Evolutionary conservation across 148 eudicot species (phyloP).

Genomic region (Pouteria glomerata): DNA sequence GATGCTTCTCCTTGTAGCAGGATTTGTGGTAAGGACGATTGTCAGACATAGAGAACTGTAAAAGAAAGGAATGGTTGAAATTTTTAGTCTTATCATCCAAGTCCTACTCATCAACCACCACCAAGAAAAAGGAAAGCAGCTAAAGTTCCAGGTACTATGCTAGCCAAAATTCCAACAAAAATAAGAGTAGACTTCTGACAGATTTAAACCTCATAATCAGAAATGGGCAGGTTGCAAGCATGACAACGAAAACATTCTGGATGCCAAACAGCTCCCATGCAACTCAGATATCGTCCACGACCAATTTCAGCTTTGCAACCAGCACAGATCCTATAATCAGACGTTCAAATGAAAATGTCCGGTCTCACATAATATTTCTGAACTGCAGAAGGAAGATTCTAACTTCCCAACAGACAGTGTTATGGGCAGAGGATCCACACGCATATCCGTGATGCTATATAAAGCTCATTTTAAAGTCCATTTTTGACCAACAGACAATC

Average conservation of each 20-base stretch:
- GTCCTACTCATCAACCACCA: background rate
- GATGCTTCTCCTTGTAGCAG: constrained; percentile 83
- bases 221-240: constrained; percentile 66
- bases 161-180: constrained; percentile 1
- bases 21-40: constrained; percentile 81
- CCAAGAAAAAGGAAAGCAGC: background rate
- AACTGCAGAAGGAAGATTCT: background rate
- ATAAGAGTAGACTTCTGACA: background rate
- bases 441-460: background rate
- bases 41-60: constrained; percentile 79
- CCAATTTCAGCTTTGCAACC: constrained; percentile 91
- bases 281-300: constrained; percentile 75
- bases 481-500: background rate
- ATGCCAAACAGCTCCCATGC: constrained; percentile 96
- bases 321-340: constrained; percentile 52
- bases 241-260: constrained; percentile 96
- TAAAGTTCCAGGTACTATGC: background rate
- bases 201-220: constrained; percentile 75
- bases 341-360: background rate
- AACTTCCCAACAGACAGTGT: background rate
- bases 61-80: constrained; percentile 10
- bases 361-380: background rate
- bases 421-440: background rate
- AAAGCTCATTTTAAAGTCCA: background rate
- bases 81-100: background rate